Conservation (phyloP, 352 stramenopile species). For the Pythium phragmitis region DNA sequence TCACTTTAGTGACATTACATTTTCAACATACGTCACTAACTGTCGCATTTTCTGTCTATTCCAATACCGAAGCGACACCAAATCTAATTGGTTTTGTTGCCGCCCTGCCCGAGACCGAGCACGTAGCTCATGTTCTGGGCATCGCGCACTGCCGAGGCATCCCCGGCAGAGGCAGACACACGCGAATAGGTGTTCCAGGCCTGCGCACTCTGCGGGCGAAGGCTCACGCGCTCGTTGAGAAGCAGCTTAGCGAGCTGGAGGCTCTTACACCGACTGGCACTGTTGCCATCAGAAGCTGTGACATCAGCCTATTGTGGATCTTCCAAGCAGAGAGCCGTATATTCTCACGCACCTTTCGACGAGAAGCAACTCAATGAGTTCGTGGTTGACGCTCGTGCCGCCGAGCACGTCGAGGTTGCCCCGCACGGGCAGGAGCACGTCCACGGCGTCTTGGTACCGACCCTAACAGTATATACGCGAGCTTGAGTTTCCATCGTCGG, state of each 20-base stretch:
- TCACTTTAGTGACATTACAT: slow-evolving; percentile 13
- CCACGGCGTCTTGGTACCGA: slow-evolving; percentile 53
- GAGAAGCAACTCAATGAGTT: slow-evolving; percentile 72
- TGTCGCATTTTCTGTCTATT: slow-evolving; percentile 13
- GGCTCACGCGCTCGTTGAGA: slow-evolving; percentile 79
- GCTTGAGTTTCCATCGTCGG: background rate
- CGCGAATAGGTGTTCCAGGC: slow-evolving; percentile 77
- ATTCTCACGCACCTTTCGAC: slow-evolving; percentile 61
- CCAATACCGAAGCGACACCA: slow-evolving; percentile 5
- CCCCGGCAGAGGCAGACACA: slow-evolving; percentile 65
- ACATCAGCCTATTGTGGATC: background rate
- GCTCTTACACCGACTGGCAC: slow-evolving; percentile 66
- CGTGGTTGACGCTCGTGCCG: slow-evolving; percentile 67
- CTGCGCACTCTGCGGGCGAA: slow-evolving; percentile 76
- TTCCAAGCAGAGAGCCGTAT: too few species aligned
- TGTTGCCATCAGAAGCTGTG: slow-evolving; percentile 18
- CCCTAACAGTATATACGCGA: slow-evolving; percentile 24
- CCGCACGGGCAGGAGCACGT: slow-evolving; percentile 56
- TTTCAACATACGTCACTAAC: slow-evolving; percentile 9
- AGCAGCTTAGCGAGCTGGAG: slow-evolving; percentile 72
- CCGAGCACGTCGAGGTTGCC: slow-evolving; percentile 70
- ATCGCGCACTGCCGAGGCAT: slow-evolving; percentile 71
- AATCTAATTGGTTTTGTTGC: slow-evolving; percentile 70
- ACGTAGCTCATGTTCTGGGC: slow-evolving; percentile 90
- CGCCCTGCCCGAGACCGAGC: slow-evolving; percentile 72